Base-by-base conservation (phyloP, 75 land plant genomes). In the Pinus taeda region DNA sequence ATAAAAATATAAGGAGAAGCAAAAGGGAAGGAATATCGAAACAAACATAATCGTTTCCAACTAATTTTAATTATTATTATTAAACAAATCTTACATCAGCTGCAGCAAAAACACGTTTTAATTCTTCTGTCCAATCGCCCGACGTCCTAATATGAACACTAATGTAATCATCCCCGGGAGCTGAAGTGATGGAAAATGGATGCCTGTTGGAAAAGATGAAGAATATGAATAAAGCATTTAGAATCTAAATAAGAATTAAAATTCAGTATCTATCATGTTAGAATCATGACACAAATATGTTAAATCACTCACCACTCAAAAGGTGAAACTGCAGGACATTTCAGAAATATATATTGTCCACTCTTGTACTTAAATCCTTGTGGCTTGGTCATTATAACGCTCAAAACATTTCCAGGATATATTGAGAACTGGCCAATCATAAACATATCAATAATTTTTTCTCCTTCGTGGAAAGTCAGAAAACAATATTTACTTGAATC, bases 311-410 rank as follows among this genome's bases (percentile, higher is more conserved):
- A 94, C 98, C 99, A 97, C 81, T 97, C 99, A 79, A 97, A 97
- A 49, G 93, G 79, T 18, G 99, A 97, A 60, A 97, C 88, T 45
- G 82, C 61, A 12, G 99, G 95, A 71, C 99, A 97, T 65, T 94
- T 84, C 58, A 97, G 73, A 75, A 96, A 97, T 4, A 92, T 86
- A 78, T 97, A 97, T 81, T 95, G 94, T 11, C 99, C 99, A 80
- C 99, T 97, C 80, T 85, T 88, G 81, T 97, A 97, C 57, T 84
- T 88, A 71, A 94, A 94, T 20, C 89, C 92, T 15, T 80, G 81
- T 36, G 99, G 99, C 78, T 94, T 97, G 53, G 95, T 81, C 90
- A 97, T 92, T 49, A 87, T 65, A 77, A 97, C 67, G 69, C 89
- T 90, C 67, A 97, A 81, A 26, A 97, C 99, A 73, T 88, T 88